Conservation (phyloP, 257 asterid genomes). For the Striga asiatica region DNA sequence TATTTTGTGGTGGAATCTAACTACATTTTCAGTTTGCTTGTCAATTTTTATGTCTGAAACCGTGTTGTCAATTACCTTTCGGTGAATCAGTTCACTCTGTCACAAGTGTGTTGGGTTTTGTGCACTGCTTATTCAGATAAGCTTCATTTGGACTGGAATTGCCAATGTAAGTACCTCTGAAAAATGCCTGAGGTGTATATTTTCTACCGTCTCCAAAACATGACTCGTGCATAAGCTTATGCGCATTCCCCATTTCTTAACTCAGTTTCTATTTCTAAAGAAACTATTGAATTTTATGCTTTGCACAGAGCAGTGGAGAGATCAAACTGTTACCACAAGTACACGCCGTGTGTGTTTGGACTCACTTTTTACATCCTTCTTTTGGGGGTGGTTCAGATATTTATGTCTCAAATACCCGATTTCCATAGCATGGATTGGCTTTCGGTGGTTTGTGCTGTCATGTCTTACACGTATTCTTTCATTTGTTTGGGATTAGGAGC, state of each 20-base stretch:
- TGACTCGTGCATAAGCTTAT: no score
- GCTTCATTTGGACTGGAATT: slow-evolving; percentile 38
- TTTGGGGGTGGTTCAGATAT: slow-evolving; percentile 48
- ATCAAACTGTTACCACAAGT: slow-evolving; percentile 64
- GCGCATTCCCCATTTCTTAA: neutral
- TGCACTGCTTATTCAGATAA: slow-evolving; percentile 34
- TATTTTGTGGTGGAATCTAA: no score
- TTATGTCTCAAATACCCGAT: slow-evolving; percentile 73
- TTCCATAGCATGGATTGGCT: slow-evolving; percentile 66
- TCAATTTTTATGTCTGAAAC: no score
- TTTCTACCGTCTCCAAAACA: no score
- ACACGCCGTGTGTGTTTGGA: slow-evolving; percentile 43
- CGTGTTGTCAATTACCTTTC: no score
- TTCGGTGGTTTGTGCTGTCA: slow-evolving; percentile 59
- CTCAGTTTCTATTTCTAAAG: neutral
- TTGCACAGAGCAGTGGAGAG: slow-evolving; percentile 58
- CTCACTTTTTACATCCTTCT: slow-evolving; percentile 35
- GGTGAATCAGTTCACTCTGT: no score
- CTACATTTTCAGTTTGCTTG: no score
- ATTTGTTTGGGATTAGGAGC: slow-evolving; percentile 69
- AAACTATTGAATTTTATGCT: neutral
- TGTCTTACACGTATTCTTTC: slow-evolving; percentile 63
- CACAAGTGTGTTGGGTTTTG: slow-evolving; percentile 36
- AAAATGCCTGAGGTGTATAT: slow-evolving; percentile 36
- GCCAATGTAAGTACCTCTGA: slow-evolving; percentile 60